Evolutionary conservation across 78 protist genomes (phyloP), one percentile per base, ranked within the genome.

Genomic region (Dictyostelium purpureum): DNA sequence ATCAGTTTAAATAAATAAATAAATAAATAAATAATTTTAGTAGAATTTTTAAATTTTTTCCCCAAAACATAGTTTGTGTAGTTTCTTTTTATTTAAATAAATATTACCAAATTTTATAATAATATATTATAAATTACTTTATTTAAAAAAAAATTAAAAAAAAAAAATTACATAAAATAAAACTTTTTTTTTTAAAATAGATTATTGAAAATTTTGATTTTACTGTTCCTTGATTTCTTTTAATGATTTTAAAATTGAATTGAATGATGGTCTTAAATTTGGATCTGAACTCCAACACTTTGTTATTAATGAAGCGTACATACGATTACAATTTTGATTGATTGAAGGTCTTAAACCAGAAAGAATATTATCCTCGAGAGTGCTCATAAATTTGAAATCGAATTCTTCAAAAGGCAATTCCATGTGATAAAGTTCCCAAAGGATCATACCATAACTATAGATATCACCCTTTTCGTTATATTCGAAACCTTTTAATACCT

Each of bases 401-500:
- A 37, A 92, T 37, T 81, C 95, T 28, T 92, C 95, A 38, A 87
- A 93, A 16, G 90, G 91, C 18, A 74, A 40, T 31, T 82, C 89
- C 24, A 77, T 10, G 33, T 83, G 89, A 42, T 80, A 74, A n/a
- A 88, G 33, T 74, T 94, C 96, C 93, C 93, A 94, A 19, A 94
- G 33, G 9, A 94, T 85, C 88, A 87, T 78, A 6, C 94, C 96
- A 54, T 74, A 94, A 37, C 93, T 87, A 42, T 87, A 94, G 24
- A 94, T 78, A 74, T 87, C 96, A 2, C 91, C 77, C 45, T 79
- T 81, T 47, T 93, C 91, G 26, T 79, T 82, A 47, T 81, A 81
- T 28, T 79, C 92, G 1, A 26, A 42, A 5, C 63, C 78, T 38
- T 65, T 80, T 21, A 93, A n/a, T 1, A 93, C 88, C 49, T 93